phyloP scores from a whole-genome alignment of 495 filamentous ascomycete genomes.

The Penicillium argentinense region DNA sequence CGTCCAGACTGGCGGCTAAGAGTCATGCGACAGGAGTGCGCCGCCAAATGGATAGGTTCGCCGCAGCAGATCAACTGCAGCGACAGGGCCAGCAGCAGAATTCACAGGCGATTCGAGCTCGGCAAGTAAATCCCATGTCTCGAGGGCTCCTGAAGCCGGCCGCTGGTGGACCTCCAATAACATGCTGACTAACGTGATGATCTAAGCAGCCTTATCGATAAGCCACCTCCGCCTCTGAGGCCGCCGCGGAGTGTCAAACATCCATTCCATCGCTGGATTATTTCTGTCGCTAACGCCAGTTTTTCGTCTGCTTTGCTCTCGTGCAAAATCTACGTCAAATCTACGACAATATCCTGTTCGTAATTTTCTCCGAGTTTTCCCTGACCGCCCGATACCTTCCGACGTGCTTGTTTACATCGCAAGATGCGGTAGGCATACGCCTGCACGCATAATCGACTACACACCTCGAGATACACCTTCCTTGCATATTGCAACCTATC shows the following conservation, averaged over 20 bases:
- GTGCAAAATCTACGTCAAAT: no score
- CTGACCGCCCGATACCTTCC: no score
- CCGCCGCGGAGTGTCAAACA: background rate
- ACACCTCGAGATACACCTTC: background rate
- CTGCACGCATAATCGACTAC: background rate
- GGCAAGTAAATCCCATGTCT: conserved; percentile 4
- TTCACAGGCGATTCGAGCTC: conserved; percentile 5
- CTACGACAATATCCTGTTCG: no score
- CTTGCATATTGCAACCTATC: background rate
- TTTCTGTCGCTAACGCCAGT: background rate
- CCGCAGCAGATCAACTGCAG: conserved; percentile 2
- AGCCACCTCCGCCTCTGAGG: conserved; percentile 17
- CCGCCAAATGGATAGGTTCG: background rate
- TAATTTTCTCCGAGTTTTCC: no score
- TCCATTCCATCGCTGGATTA: background rate
- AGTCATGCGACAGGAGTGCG: conserved; percentile 23
- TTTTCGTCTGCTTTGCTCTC: background rate
- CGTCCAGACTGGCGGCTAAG: conserved; percentile 15
- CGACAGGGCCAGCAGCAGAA: background rate
- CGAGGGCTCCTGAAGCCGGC: conserved; percentile 21
- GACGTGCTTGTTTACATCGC: background rate
- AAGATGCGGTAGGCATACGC: background rate
- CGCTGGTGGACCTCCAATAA: conserved; percentile 9
- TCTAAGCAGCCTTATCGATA: conserved; percentile 14
- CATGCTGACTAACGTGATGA: conserved; percentile 5